Base-by-base conservation (phyloP, 768 basidiomycete genomes). In the Auriculariales sp. region DNA sequence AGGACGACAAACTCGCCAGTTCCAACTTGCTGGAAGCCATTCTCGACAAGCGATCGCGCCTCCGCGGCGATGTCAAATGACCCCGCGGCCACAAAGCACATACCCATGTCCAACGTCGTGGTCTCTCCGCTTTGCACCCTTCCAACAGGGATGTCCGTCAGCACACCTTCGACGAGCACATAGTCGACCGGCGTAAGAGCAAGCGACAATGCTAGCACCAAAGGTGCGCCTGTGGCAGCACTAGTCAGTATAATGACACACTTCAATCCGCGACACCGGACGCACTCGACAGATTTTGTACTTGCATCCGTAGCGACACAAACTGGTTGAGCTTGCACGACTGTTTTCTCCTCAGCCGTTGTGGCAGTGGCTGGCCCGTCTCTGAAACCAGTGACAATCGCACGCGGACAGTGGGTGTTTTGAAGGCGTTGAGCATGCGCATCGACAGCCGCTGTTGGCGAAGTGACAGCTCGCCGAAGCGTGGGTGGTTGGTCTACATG, bases 381-480 rank as follows among this genome's bases (percentile, higher is more conserved):
- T 12, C 5, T 10, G 55, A 57, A 4, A 61, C 58, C 33, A 90
- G 62, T 0, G 69, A 69, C 54, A 94, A 58, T 3, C 71, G 62
- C 25, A 94, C 68, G 4, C 68, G 70, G 10, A 81, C 75, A 5
- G 74, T 69, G 56, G 91, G 82, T 30, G 75, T 74, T 25, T 81
- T 80, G 33, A 95, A 64, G 22, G 76, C 73, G 47, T 88, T 79
- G 14, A 95, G 67, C 84, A 95, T 91, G 0, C 75, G 76, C 45
- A 76, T 59, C 3, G 87, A 80, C 66, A 98, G 73, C 14, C 81
- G 69, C 53, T 93, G 86, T 39, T 76, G 72, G 49, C 93, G 72
- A 28, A 98, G 68, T 6, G 81, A 83, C 30, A 98, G 66, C 51
- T 78, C 74, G 3, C 94, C 94, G 3, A 70, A 68, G 17, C 94